These are phyloP conservation scores for Pseudoneurospora amorphoporcata DNA, from an alignment of 495 filamentous ascomycete species.

Conservation along the genomic window DNA sequence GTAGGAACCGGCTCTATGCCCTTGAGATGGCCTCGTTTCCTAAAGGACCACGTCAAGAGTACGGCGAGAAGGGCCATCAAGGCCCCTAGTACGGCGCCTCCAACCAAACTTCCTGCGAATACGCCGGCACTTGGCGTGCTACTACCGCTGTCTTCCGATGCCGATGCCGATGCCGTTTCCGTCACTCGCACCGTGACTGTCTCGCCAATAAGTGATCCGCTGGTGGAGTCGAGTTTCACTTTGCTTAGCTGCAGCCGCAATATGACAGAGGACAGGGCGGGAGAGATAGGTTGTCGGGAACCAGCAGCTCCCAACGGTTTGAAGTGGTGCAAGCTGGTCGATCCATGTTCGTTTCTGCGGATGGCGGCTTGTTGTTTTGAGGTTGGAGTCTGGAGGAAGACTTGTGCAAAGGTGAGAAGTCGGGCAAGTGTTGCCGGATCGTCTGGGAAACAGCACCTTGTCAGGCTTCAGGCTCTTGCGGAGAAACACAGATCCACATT, in stretches of 20 bases:
- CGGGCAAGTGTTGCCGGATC: not conserved
- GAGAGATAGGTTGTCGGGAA: not conserved
- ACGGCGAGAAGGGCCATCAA: not conserved
- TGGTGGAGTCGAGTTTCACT: not conserved
- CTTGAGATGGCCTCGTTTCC: not conserved
- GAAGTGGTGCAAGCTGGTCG: not conserved
- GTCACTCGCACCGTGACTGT: not conserved
- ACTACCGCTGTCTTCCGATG: not conserved
- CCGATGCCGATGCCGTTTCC: not conserved
- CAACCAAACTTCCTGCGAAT: not conserved
- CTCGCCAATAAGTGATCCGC: not conserved
- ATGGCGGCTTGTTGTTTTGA: not conserved
- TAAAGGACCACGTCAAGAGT: not conserved
- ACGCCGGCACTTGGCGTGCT: not conserved
- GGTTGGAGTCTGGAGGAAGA: not conserved
- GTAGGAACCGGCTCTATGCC: not conserved
- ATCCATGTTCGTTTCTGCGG: not conserved
- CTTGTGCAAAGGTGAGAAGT: not conserved
- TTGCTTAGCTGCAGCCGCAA: not conserved
- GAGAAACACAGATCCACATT: not conserved
- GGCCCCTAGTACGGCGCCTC: not conserved
- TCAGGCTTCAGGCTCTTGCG: not conserved
- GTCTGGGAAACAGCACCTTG: not conserved
- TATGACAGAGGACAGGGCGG: not conserved
- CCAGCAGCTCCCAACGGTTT: not conserved